Base-by-base conservation (phyloP, 1,284 basidiomycete species). In the Ganoderma multipileum region DNA sequence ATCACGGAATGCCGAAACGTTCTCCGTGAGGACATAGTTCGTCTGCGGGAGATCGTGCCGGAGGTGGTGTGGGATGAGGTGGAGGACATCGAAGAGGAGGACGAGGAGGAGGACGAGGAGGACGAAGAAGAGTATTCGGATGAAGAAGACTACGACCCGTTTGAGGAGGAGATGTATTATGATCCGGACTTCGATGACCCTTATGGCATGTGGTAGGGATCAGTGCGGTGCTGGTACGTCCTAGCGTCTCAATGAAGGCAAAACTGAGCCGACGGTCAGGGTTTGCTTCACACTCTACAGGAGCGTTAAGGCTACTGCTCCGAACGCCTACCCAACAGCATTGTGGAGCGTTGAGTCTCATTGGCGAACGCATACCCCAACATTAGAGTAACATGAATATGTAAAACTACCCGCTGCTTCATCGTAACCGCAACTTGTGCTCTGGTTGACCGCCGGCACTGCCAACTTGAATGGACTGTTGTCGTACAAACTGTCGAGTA, bases 41-140 rank as follows among this genome's bases (percentile, higher is more conserved):
- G 66, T 36, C 61, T 70, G 39, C 38, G 47, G 50, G 64, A 61
- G 39, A n/a, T 70, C 33, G 69, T 70, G 16, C 64, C 66, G 41
- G 41, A 68, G 18, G 66, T 68, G 16, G 33, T 47, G 18, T 70
- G 69, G 66, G 69, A 70, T 61, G 57, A 33, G 36, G 59, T 52
- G 16, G 65, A 67, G 30, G 64, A 63, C 2, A 66, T 67, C 2
- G 63, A 65, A n/a, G 63, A 66, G n/a, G 41, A 61, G 0, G 62
- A 64, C 0, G 65, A 67, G 0, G 62, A 64, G 0, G 65, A 67
- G 9, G 57, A 67, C 0, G 66, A 68, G 38, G 63, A 65, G 6
- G 62, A 64, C 33, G 59, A 61, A 36, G 60, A 70, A 39, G 57
- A 59, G 18, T 63, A 57, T 4, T 50, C 47, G 23, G 61, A 61